Conservation (phyloP, 805 yeast species). For the Torulaspora maleeae region DNA sequence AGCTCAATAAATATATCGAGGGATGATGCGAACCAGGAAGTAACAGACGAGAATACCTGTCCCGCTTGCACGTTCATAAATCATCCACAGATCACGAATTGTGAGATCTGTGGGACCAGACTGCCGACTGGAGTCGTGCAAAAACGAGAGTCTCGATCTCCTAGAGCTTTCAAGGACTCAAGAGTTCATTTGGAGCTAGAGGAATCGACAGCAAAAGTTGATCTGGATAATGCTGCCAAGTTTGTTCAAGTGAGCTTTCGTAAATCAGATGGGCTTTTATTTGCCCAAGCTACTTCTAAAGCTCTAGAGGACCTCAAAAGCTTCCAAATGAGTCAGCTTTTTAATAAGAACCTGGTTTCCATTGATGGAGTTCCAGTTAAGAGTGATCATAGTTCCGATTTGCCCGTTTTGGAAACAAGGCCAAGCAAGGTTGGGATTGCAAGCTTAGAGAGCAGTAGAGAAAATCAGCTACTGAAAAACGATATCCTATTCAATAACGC, state of each 20-base stretch:
- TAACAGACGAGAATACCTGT: slow-evolving; percentile 34
- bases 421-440: slow-evolving; percentile 58
- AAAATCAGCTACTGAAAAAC: slow-evolving; percentile 50
- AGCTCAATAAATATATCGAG: slow-evolving; percentile 25
- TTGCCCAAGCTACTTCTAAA: slow-evolving; percentile 44
- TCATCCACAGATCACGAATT: slow-evolving; percentile 68
- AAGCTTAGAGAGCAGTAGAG: slow-evolving; percentile 58
- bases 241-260: slow-evolving; percentile 70
- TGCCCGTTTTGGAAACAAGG: slow-evolving; percentile 21
- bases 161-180: slow-evolving; percentile 31
- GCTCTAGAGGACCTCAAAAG: slow-evolving; percentile 50
- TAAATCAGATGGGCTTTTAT: slow-evolving; percentile 56
- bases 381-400: slow-evolving; percentile 4
- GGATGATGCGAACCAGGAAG: not conserved
- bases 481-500: slow-evolving; percentile 62
- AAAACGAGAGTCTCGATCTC: slow-evolving; percentile 21
- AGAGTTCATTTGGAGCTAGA: slow-evolving; percentile 34
- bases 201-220: slow-evolving; percentile 27
- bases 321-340: slow-evolving; percentile 32
- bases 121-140: slow-evolving; percentile 29
- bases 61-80: slow-evolving; percentile 73
- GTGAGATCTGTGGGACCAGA: slow-evolving; percentile 83
- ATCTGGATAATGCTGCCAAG: slow-evolving; percentile 14
- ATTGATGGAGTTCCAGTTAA: slow-evolving; percentile 31
- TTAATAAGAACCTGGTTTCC: slow-evolving; percentile 33